Evolutionary conservation across 2,329 filamentous ascomycete genomes (phyloP).

Genomic region (Cladosporium sp.): DNA sequence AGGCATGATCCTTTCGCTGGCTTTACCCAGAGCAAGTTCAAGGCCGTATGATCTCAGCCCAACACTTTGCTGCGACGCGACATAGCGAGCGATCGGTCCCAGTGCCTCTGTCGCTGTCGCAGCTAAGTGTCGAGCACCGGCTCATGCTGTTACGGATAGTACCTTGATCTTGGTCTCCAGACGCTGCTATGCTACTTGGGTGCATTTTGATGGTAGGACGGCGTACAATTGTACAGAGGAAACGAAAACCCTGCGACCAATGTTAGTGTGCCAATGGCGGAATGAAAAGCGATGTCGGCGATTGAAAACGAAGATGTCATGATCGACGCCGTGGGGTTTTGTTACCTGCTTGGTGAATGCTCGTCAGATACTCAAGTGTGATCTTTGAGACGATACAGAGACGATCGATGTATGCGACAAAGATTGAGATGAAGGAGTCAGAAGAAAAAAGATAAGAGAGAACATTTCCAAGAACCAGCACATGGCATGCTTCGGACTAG

Average conservation of each 20-base stretch:
- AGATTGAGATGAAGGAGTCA: neutral
- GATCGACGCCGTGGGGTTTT: too few relatives aligned
- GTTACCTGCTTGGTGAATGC: too few relatives aligned
- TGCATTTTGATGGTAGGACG: slow-evolving; percentile 6
- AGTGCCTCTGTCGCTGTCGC: neutral
- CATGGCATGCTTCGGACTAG: neutral
- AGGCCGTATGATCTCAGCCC: slow-evolving; percentile 51
- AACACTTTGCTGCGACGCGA: slow-evolving; percentile 5
- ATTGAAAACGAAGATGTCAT: neutral
- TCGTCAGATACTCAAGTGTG: neutral
- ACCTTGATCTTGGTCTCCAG: slow-evolving; percentile 16
- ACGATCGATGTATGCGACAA: too few relatives aligned
- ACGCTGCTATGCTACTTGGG: slow-evolving; percentile 11
- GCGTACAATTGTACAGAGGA: slow-evolving; percentile 10
- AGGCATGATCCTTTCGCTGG: slow-evolving; percentile 54
- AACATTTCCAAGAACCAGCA: neutral
- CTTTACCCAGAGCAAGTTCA: slow-evolving; percentile 53
- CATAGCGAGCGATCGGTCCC: neutral
- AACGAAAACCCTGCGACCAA: neutral
- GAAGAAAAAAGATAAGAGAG: neutral
- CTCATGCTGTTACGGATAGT: slow-evolving; percentile 27
- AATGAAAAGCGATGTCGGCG: neutral
- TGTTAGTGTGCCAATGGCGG: neutral
- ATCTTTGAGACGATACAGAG: too few relatives aligned
- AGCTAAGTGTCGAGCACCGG: slow-evolving; percentile 27